Evolutionary conservation across 768 basidiomycete genomes (phyloP), one percentile per base, ranked within the genome.

Genomic region (Trametes coccinea): DNA sequence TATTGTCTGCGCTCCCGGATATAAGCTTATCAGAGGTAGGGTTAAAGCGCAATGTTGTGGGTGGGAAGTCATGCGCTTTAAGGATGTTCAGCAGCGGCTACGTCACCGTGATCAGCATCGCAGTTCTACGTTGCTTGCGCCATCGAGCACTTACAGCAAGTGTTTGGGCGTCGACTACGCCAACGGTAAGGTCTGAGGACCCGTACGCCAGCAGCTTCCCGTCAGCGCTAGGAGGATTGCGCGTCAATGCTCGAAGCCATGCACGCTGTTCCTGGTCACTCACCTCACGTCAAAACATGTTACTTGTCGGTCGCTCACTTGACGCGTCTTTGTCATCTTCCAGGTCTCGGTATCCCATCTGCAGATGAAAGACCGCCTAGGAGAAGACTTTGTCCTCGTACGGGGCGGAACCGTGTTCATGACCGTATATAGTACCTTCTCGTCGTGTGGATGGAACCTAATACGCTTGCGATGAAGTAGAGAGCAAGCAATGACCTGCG

Each of bases 31-130:
- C 84, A 11, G 89, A 87, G 5, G 85, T 79, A 1, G 94, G 89
- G 71, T 90, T 96, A 80, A 99, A 99, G 60, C 84, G 84, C 57
- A 99, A 75, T 4, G 90, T 86, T 1, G 97, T 98, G 5, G 92
- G 85, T 4, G 97, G 92, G 73, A 98, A 94, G 61, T 95, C 94
- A 73, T 98, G 96, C 0, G 97, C 92, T 74, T 92, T 92, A 60
- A 98, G 78, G 63, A 99, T 97, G 17, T 87, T 87, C 33, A 93
- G 75, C 11, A 93, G 72, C 1, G 95, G 95, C 95, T 98, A 22
- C 22, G 22, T 22, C 22, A 22, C 22, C 22, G 22, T 22, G 22
- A 22, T 22, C 22, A 22, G 22, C 22, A 22, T 22, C 22, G 22
- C 22, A 22, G 22, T 22, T 22, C 22, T 22, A 22, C 22, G 22